Percentiles rank a stretch among this genome's conserved stretches.
Evolutionary conservation across 768 basidiomycete genomes (phyloP).

Genomic region (Leccinum rimulosum): DNA sequence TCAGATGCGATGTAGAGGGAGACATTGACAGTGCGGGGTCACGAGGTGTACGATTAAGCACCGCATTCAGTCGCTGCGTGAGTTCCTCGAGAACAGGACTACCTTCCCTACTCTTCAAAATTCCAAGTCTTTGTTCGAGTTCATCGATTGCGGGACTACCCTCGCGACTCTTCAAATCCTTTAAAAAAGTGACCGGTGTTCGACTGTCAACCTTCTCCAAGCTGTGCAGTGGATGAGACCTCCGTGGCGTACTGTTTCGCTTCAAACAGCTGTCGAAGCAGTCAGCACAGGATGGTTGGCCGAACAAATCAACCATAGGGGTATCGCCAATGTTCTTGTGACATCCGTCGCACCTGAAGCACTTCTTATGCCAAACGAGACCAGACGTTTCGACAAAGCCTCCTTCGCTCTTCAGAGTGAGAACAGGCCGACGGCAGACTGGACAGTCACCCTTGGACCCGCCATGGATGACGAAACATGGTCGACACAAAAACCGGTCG

Average conservation of each 20-base stretch:
- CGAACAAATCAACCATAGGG: constrained; percentile 83
- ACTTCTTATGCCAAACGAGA: constrained; percentile 77
- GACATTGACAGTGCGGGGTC: constrained; percentile 29
- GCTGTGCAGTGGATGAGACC: constrained; percentile 37
- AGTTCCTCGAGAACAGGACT: constrained; percentile 56
- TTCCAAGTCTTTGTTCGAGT: constrained; percentile 58
- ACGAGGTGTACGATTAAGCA: constrained; percentile 35
- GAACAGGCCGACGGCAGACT: constrained; percentile 65
- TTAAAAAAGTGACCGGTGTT: constrained; percentile 47
- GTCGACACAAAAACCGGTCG: constrained; percentile 68
- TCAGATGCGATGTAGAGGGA: constrained; percentile 18
- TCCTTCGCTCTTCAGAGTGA: constrained; percentile 74
- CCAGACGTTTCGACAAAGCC: constrained; percentile 70
- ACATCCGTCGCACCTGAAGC: constrained; percentile 76
- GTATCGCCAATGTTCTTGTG: constrained; percentile 66
- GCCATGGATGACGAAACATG: constrained; percentile 69
- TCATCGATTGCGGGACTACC: constrained; percentile 63
- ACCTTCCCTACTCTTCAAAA: constrained; percentile 50
- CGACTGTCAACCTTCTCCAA: constrained; percentile 29
- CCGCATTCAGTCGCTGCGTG: constrained; percentile 42
- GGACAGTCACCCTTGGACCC: constrained; percentile 77
- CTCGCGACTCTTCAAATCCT: constrained; percentile 45
- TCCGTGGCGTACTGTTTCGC: constrained; percentile 41
- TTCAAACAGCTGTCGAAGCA: constrained; percentile 79
- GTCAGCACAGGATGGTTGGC: constrained; percentile 72